Evolutionary conservation across 2,329 filamentous ascomycete species (phyloP).

Genomic region (Salinomyces thailandicus): DNA sequence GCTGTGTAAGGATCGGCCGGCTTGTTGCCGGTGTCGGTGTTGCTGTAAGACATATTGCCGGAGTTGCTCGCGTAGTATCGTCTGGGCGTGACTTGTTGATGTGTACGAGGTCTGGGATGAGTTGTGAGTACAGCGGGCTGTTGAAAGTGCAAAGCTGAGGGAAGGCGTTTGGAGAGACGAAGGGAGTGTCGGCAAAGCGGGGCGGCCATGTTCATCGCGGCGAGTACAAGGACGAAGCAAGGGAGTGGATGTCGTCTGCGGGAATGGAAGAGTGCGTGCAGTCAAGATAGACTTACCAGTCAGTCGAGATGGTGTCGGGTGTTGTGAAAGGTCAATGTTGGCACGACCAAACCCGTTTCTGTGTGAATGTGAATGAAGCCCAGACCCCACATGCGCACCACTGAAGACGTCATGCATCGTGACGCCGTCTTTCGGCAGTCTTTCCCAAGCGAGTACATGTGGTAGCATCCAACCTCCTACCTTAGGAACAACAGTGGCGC

Average conservation of each 20-base stretch:
- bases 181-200: background rate
- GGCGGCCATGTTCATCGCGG: background rate
- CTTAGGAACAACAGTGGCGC: no score
- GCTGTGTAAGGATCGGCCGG: slow-evolving; percentile 70
- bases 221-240: no score
- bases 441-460: no score
- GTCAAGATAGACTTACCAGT: background rate
- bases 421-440: background rate
- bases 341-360: background rate
- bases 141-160: background rate
- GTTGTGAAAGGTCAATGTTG: background rate
- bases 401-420: slow-evolving; percentile 1
- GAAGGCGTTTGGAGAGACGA: background rate
- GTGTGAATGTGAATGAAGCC: background rate
- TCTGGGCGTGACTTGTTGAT: background rate
- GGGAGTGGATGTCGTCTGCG: background rate
- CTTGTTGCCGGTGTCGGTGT: slow-evolving; percentile 51
- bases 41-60: slow-evolving; percentile 41
- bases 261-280: background rate
- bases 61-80: slow-evolving; percentile 6
- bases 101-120: background rate
- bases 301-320: background rate
- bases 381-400: background rate
- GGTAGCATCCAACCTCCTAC: no score
- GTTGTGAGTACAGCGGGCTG: background rate